phyloP scores from a whole-genome alignment of 78 protist genomes.

The Cavenderia fasciculata region DNA sequence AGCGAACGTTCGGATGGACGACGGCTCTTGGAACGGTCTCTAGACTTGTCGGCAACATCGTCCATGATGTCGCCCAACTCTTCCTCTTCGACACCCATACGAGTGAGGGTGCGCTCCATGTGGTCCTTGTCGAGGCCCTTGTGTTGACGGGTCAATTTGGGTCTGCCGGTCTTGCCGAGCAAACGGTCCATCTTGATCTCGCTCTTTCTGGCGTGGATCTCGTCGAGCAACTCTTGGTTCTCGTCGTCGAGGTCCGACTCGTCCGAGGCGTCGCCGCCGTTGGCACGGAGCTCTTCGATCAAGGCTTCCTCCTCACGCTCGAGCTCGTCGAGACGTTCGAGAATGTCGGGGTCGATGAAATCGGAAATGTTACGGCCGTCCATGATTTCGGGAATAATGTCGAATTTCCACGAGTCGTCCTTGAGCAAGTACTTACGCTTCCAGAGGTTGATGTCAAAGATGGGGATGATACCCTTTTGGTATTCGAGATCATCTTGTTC shows the following conservation, averaged over 20 bases:
- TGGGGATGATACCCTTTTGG: slow-evolving; percentile 52
- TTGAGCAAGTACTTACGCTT: slow-evolving; percentile 65
- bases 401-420: slow-evolving; percentile 93
- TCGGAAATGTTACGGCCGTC: slow-evolving; percentile 98
- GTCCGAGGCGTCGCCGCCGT: neutral
- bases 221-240: neutral
- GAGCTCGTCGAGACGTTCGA: slow-evolving; percentile 84
- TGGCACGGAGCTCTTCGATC: slow-evolving; percentile 30
- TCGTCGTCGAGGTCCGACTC: slow-evolving; percentile 38
- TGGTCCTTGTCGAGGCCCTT: neutral
- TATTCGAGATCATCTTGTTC: slow-evolving; percentile 22
- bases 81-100: slow-evolving; percentile 25
- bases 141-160: neutral
- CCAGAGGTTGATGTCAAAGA: slow-evolving; percentile 52
- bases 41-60: neutral
- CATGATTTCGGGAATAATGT: slow-evolving; percentile 98
- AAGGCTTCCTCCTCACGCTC: slow-evolving; percentile 91
- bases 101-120: neutral
- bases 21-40: neutral
- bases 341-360: slow-evolving; percentile 97
- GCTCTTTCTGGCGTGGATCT: slow-evolving; percentile 6
- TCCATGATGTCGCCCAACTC: slow-evolving; percentile 34
- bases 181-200: slow-evolving; percentile 8
- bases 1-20: neutral
- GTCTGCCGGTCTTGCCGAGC: slow-evolving; percentile 18